A percentile compares a stretch with the other conserved stretches of the same genome.
phyloP scores from a whole-genome alignment of 2,329 filamentous ascomycete species.

The Colletotrichum coccodes region DNA sequence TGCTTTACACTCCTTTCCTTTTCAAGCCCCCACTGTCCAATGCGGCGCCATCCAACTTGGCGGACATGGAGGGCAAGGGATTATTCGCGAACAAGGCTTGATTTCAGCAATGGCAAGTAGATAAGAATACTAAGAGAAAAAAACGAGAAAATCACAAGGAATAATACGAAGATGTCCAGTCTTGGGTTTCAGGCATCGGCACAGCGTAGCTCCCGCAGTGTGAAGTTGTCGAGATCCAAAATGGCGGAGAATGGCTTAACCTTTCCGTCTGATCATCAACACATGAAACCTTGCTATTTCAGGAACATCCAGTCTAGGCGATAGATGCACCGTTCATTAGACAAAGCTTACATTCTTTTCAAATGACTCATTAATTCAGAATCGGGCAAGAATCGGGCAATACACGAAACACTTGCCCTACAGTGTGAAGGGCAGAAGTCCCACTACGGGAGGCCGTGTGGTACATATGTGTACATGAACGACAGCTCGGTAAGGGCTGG shows the following conservation, averaged over 20 bases:
- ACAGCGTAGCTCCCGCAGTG: neutral
- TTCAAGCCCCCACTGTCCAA: neutral
- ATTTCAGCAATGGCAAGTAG: too few relatives aligned
- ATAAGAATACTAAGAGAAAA: too few relatives aligned
- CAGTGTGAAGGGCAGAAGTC: too few relatives aligned
- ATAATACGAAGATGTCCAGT: too few relatives aligned
- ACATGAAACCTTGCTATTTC: constrained; percentile 7
- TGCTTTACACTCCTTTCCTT: neutral
- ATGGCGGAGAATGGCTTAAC: constrained; percentile 1
- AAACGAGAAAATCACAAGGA: too few relatives aligned
- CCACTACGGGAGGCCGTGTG: too few relatives aligned
- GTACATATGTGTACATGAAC: neutral
- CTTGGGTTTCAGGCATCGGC: too few relatives aligned
- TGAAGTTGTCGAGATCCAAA: neutral
- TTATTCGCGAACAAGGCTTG: too few relatives aligned
- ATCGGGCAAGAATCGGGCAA: neutral
- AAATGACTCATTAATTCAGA: constrained; percentile 2
- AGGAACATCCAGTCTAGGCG: too few relatives aligned
- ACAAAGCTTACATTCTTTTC: neutral
- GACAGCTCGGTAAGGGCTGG: neutral
- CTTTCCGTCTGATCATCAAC: constrained; percentile 9
- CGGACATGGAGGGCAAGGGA: neutral
- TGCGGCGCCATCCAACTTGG: neutral
- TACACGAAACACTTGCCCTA: neutral
- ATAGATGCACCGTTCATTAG: too few relatives aligned